These are phyloP conservation scores for Syzygium syzygioides DNA, from an alignment of 441 rosid species.

Conservation along the genomic window DNA sequence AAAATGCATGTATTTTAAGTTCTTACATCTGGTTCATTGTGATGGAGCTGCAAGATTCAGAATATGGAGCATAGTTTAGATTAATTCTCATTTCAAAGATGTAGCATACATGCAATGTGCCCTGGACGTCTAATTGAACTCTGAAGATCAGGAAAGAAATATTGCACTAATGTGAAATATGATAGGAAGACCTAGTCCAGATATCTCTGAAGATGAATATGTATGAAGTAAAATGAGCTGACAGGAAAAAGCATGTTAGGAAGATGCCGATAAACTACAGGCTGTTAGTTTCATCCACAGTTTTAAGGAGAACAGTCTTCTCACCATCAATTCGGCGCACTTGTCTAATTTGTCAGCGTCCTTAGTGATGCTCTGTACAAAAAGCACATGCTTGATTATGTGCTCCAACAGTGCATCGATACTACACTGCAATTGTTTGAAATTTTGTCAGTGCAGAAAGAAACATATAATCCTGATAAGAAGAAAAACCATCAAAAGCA, in stretches of 20 bases:
- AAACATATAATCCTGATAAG: constrained; percentile 1
- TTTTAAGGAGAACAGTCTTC: neutral
- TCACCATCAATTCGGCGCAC: constrained; percentile 66
- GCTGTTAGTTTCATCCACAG: neutral
- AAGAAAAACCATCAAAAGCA: constrained; percentile 8
- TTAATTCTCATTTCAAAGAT: neutral
- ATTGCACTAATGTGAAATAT: neutral
- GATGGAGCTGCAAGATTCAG: constrained; percentile 45
- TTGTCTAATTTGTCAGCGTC: constrained; percentile 82
- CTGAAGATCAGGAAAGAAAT: neutral
- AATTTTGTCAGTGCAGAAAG: constrained; percentile 16
- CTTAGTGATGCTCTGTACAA: constrained; percentile 72
- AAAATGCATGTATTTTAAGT: neutral
- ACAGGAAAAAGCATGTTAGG: neutral
- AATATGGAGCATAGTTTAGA: neutral
- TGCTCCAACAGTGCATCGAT: constrained; percentile 94
- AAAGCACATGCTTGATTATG: constrained; percentile 88
- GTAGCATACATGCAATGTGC: constrained; percentile 4
- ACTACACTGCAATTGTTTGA: constrained; percentile 68
- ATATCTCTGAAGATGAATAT: neutral
- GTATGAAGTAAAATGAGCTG: neutral
- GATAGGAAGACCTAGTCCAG: neutral
- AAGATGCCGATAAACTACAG: neutral
- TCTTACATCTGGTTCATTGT: constrained; percentile 31
- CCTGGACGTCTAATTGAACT: neutral